These are phyloP conservation scores for Phaffia australis DNA, from an alignment of 768 basidiomycete species.

Conservation along the genomic window DNA sequence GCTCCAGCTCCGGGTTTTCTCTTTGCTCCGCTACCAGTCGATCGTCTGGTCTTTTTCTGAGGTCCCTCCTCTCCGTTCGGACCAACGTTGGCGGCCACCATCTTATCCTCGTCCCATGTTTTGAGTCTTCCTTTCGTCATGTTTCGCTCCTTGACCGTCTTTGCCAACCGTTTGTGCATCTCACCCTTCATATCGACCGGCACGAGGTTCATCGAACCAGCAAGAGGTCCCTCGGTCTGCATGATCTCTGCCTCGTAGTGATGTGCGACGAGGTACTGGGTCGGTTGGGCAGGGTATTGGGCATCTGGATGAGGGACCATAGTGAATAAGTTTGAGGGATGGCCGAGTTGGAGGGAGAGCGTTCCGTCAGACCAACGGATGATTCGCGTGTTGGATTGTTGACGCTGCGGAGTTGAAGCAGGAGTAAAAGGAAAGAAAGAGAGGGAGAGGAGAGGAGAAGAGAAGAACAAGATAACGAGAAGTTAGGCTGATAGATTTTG, in stretches of 20 bases:
- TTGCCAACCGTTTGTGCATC: conserved; percentile 22
- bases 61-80: conserved; percentile 4
- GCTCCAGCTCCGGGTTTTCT: not conserved
- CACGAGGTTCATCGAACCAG: conserved; percentile 15
- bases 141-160: conserved; percentile 22
- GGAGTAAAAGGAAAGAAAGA: not conserved
- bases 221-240: conserved; percentile 18
- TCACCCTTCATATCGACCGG: conserved; percentile 21
- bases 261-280: conserved; percentile 21
- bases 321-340: conserved; percentile 73
- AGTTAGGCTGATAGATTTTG: not conserved
- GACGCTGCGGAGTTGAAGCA: conserved; percentile 44
- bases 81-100: conserved; percentile 15
- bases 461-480: too few relatives aligned
- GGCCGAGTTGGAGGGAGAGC: conserved; percentile 73
- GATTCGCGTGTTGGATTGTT: conserved; percentile 80
- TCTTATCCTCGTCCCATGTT: conserved; percentile 23
- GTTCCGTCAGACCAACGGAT: conserved; percentile 95
- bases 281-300: conserved; percentile 9
- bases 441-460: not conserved
- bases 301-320: conserved; percentile 39
- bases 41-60: not conserved
- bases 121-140: conserved; percentile 13
- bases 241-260: conserved; percentile 24
- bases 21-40: conserved; percentile 1